Conservation (phyloP, 2,329 filamentous ascomycete genomes). For the Macrophomina phaseolina region DNA sequence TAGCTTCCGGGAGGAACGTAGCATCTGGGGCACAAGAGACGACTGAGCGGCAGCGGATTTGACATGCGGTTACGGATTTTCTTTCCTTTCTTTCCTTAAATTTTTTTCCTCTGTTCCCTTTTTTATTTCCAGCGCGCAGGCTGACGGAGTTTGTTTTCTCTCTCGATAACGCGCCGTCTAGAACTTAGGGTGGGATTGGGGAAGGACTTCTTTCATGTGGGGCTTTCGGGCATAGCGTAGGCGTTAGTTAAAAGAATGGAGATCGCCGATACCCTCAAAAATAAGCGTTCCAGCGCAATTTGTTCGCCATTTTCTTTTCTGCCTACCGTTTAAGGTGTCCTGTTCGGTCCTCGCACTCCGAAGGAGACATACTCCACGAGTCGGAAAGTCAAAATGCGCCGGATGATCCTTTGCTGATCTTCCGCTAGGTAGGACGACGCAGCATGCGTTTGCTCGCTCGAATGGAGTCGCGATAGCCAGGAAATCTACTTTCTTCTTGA, state of each 20-base stretch:
- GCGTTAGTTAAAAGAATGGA: constrained; percentile 11
- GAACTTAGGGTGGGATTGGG: background rate
- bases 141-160: background rate
- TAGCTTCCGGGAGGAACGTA: constrained; percentile 50
- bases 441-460: background rate
- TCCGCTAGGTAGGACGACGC: background rate
- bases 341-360: too few relatives aligned
- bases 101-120: too few relatives aligned
- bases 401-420: background rate
- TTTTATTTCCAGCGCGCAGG: background rate
- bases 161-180: background rate
- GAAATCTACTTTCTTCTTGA: too few relatives aligned
- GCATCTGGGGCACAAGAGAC: constrained; percentile 41
- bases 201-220: background rate
- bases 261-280: constrained; percentile 17
- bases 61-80: background rate
- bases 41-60: constrained; percentile 15
- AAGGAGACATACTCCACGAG: background rate
- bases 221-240: constrained; percentile 19
- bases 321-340: too few relatives aligned
- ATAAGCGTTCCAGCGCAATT: background rate
- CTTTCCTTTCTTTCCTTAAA: background rate
- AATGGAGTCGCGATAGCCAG: background rate
- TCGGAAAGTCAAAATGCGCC: background rate
- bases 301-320: too few relatives aligned